These are phyloP conservation scores for Geotrichum restrictum DNA, from an alignment of 1,139 yeast species.

Conservation along the genomic window DNA sequence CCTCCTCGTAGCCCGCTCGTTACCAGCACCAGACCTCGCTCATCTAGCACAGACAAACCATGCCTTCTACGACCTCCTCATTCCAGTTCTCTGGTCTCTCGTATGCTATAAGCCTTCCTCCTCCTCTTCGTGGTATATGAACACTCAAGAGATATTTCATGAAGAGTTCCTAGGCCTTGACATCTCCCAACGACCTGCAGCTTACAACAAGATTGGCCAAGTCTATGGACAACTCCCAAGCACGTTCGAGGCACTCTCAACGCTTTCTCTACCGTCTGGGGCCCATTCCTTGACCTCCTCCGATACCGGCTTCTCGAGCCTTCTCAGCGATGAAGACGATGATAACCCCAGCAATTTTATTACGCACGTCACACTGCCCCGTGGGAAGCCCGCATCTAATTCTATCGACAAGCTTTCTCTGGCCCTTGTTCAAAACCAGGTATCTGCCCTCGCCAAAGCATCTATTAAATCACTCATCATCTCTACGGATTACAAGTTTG, in stretches of 20 bases:
- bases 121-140: conserved; percentile 7
- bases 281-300: not conserved
- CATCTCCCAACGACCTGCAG: conserved; percentile 4
- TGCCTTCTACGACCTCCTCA: conserved; percentile 2
- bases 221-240: conserved; percentile 2
- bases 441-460: conserved; percentile 7
- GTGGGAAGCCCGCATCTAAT: not conserved
- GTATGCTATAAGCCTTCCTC: conserved; percentile 4
- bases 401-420: conserved; percentile 10
- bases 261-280: conserved; percentile 3
- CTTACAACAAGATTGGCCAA: conserved; percentile 1
- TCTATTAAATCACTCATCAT: conserved; percentile 6
- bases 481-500: conserved; percentile 11
- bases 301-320: not conserved
- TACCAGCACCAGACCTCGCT: conserved; percentile 8
- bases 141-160: conserved; percentile 2
- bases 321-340: conserved; percentile 1
- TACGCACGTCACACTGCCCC: not conserved
- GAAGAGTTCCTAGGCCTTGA: conserved; percentile 9
- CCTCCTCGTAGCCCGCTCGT: conserved; percentile 3
- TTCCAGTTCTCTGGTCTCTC: conserved; percentile 10
- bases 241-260: not conserved
- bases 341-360: not conserved
- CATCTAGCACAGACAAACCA: conserved; percentile 1
- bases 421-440: conserved; percentile 6